phyloP scores from a whole-genome alignment of 1,284 basidiomycete genomes.

The Malassezia cuniculi region DNA sequence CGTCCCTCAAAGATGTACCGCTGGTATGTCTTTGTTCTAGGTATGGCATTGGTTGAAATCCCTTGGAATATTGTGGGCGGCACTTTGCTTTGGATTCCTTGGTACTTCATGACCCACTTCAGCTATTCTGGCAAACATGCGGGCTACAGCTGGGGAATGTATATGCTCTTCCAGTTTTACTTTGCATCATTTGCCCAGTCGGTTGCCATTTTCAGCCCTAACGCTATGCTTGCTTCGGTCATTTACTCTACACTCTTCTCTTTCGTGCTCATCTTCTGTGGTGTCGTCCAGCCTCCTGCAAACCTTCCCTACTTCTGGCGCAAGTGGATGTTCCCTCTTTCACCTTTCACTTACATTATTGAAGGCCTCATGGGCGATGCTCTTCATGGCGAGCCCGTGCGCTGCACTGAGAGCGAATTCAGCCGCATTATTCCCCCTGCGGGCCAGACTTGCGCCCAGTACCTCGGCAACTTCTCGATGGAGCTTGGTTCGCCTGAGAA shows the following conservation, averaged over 20 bases:
- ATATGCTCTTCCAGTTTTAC: conserved; percentile 49
- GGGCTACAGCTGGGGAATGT: conserved; percentile 19
- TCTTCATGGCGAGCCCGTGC: conserved; percentile 59
- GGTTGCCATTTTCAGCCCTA: conserved; percentile 62
- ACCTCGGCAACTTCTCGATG: conserved; percentile 44
- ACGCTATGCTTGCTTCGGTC: conserved; percentile 54
- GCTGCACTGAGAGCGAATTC: conserved; percentile 56
- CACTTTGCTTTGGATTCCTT: conserved; percentile 17
- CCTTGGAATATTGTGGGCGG: conserved; percentile 14
- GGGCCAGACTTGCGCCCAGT: conserved; percentile 57
- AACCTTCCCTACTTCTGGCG: conserved; percentile 15
- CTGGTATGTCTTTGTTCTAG: conserved; percentile 15
- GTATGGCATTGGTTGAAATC: conserved; percentile 15
- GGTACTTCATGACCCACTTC: conserved; percentile 17
- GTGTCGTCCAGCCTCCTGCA: conserved; percentile 59
- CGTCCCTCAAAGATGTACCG: conserved; percentile 18
- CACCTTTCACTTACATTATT: conserved; percentile 16
- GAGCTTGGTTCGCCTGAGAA: conserved; percentile 13
- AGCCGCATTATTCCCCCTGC: conserved; percentile 56
- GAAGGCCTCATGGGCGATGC: conserved; percentile 58
- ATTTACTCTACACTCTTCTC: conserved; percentile 55
- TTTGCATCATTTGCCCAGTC: conserved; percentile 61
- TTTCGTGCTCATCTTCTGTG: conserved; percentile 49
- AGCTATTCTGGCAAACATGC: conserved; percentile 10
- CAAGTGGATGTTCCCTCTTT: conserved; percentile 12